Percentiles rank a stretch among this genome's conserved stretches.
Conservation (phyloP, 306 rosid genomes). For the Luffa aegyptiaca region DNA sequence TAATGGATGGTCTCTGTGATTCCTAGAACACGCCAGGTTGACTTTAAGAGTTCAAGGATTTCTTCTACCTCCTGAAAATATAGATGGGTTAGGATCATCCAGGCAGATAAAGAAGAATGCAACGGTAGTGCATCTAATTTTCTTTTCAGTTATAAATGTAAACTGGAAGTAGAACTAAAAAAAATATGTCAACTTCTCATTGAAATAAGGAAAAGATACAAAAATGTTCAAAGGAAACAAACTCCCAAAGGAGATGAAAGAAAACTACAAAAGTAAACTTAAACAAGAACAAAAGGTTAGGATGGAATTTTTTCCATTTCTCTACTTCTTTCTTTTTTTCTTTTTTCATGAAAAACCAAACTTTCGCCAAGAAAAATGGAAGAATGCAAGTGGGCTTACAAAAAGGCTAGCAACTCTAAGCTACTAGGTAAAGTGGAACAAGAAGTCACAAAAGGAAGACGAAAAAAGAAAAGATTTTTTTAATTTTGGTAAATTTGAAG, state of each 20-base stretch:
- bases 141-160: not conserved
- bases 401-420: not conserved
- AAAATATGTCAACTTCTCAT: not conserved
- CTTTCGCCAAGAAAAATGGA: not conserved
- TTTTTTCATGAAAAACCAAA: not conserved
- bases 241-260: not conserved
- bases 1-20: constrained; percentile 90
- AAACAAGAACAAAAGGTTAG: not conserved
- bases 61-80: constrained; percentile 88
- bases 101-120: not conserved
- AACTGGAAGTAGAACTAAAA: not conserved
- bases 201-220: not conserved
- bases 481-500: constrained; percentile 11
- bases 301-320: not conserved
- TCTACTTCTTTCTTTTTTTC: not conserved
- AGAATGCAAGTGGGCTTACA: not conserved
- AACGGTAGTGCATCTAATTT: not conserved
- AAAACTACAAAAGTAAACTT: not conserved
- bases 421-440: not conserved
- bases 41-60: constrained; percentile 90
- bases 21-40: constrained; percentile 97
- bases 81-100: constrained; percentile 1
- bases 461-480: not conserved
- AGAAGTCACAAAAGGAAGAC: not conserved
- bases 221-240: not conserved